phyloP scores from a whole-genome alignment of 176 grass and related monocot species.

The maize (Zea mays) region DNA sequence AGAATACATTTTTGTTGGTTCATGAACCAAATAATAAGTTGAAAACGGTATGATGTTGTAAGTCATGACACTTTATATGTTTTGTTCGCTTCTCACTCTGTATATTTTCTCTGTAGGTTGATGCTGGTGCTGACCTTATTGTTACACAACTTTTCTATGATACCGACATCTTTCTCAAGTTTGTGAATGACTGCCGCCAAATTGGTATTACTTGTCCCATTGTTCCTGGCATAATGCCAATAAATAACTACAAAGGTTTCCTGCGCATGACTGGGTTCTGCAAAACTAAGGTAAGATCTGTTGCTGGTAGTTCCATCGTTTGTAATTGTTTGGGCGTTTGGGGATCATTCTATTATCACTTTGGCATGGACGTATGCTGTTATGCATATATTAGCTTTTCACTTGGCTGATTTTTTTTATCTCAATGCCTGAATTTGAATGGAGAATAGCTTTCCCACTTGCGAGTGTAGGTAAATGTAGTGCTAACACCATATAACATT shows the following conservation, averaged over 20 bases:
- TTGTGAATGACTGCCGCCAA: constrained; percentile 83
- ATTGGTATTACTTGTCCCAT: constrained; percentile 91
- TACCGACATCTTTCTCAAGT: constrained; percentile 85
- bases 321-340: constrained; percentile 35
- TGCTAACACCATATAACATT: background rate
- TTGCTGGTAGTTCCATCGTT: constrained; percentile 18
- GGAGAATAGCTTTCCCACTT: background rate
- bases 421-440: constrained; percentile 16
- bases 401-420: background rate
- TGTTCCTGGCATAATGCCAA: constrained; percentile 95
- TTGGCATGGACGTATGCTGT: background rate
- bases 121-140: constrained; percentile 83
- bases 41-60: constrained; percentile 15
- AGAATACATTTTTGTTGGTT: constrained; percentile 27
- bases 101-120: constrained; percentile 54
- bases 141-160: constrained; percentile 88
- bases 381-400: constrained; percentile 3
- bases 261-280: constrained; percentile 80
- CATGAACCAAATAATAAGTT: background rate
- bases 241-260: constrained; percentile 91
- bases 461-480: background rate
- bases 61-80: background rate
- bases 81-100: constrained; percentile 25
- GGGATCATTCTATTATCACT: background rate
- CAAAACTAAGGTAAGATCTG: constrained; percentile 71